Evolutionary conservation across 148 eudicot genomes (phyloP), one percentile per base, ranked within the genome.

Genomic region (Persicaria maculosa): DNA sequence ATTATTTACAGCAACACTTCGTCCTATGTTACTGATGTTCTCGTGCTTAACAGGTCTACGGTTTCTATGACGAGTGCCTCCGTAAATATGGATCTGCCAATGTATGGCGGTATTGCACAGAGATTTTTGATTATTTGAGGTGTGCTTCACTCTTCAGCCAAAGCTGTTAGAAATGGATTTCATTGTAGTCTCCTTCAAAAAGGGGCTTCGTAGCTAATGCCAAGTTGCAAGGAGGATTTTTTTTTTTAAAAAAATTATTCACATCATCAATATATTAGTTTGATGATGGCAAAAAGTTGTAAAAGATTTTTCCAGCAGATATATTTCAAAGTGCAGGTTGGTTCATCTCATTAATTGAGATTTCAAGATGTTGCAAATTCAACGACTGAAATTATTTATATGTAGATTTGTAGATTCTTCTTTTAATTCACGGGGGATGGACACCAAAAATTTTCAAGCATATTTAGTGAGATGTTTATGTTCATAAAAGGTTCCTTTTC

Each of bases 91-190:
- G 98, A 75, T 88, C 98, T 73, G 90, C 80, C 62, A 88, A 89
- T 83, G 97, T 94, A 75, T 94, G 97, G 98, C 90, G 91, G 90
- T 92, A 92, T 74, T 95, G 98, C 87, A 92, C 97, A 7, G 96
- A 95, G 59, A 83, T 95, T 72, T 95, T 95, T 78, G 98, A 95
- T 85, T 95, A 95, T 79, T 77, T 95, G 65, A 91, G 98, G 98
- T 94, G 78, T 83, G 91, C 72, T 55, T 44, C 11, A 50, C 74
- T 75, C 65, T 73, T 68, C 43, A 59, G 67, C 31, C 6, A 16
- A 14, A 22, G 67, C 67, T 59, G 12, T 59, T 20, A 59, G 43
- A 22, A 15, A 22, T 59, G 40, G 67, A 9, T 22, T 59, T 59
- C 40, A 31, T 31, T 31, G 40, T 31, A 31, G 40, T 31, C 40